phyloP scores from a whole-genome alignment of 495 filamentous ascomycete genomes.

The Podospora pseudopauciseta region DNA sequence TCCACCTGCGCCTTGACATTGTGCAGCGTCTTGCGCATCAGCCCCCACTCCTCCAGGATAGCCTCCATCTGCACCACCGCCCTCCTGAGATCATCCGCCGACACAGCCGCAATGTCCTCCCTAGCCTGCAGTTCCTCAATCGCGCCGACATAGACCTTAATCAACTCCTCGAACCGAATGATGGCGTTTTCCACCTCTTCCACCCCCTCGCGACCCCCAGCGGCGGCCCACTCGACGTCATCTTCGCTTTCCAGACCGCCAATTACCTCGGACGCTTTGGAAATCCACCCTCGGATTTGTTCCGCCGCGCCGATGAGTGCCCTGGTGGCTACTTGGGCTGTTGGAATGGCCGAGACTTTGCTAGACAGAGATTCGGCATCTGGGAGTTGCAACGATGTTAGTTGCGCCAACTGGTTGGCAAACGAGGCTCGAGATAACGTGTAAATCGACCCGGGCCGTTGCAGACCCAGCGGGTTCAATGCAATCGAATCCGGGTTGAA shows the following conservation, averaged over 20 bases:
- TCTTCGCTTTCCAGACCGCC: slow-evolving; percentile 85
- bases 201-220: slow-evolving; percentile 82
- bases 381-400: slow-evolving; percentile 81
- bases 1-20: slow-evolving; percentile 86
- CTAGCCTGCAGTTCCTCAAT: slow-evolving; percentile 85
- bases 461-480: slow-evolving; percentile 53
- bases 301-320: slow-evolving; percentile 78
- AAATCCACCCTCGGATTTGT: slow-evolving; percentile 89
- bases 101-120: slow-evolving; percentile 68
- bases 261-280: slow-evolving; percentile 82
- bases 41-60: slow-evolving; percentile 78
- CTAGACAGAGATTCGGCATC: slow-evolving; percentile 74
- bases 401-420: slow-evolving; percentile 80
- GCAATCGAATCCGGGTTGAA: slow-evolving; percentile 42
- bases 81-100: slow-evolving; percentile 59
- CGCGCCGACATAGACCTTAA: slow-evolving; percentile 82
- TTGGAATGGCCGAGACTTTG: slow-evolving; percentile 77
- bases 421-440: slow-evolving; percentile 88
- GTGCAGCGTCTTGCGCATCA: slow-evolving; percentile 69
- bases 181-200: slow-evolving; percentile 88
- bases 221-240: slow-evolving; percentile 96
- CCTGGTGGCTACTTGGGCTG: slow-evolving; percentile 69
- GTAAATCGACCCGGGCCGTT: slow-evolving; percentile 75
- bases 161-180: slow-evolving; percentile 74
- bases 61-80: slow-evolving; percentile 84